Evolutionary conservation across 2,329 filamentous ascomycete genomes (phyloP).

Genomic region (Diaporthe vaccinii): DNA sequence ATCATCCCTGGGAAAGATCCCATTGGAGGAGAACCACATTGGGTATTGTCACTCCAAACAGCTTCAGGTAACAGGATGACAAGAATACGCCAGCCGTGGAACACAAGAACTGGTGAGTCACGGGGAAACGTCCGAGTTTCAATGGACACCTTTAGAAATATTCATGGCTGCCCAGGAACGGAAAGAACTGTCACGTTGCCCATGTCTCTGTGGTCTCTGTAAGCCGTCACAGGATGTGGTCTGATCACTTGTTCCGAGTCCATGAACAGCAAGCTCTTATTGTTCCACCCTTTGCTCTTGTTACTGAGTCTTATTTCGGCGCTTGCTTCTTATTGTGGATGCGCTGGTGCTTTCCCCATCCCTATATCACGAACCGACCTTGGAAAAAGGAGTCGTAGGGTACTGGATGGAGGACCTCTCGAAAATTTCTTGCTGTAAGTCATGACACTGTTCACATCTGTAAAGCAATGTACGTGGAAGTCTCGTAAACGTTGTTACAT

Average conservation of each 20-base stretch:
- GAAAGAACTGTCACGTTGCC: neutral
- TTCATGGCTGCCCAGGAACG: neutral
- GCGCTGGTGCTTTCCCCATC: neutral
- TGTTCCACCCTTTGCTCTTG: too few relatives aligned
- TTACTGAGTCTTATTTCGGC: neutral
- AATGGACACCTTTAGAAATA: neutral
- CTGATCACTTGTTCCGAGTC: neutral
- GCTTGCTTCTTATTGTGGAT: neutral
- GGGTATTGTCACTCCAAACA: neutral
- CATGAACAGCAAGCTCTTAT: neutral
- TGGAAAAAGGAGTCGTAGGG: rapidly evolving
- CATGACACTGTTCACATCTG: neutral
- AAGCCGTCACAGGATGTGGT: neutral
- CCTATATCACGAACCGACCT: neutral
- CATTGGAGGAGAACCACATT: neutral
- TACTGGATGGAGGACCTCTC: neutral
- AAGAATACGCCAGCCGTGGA: neutral
- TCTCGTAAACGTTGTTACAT: neutral
- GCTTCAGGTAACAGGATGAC: neutral
- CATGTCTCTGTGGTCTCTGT: neutral
- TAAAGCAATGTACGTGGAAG: too few relatives aligned
- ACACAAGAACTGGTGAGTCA: neutral
- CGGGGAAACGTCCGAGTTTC: neutral
- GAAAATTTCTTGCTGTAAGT: too few relatives aligned
- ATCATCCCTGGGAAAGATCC: neutral